Conservation (phyloP, 345 rosid species). For the Eucalyptus sideroxylon region DNA sequence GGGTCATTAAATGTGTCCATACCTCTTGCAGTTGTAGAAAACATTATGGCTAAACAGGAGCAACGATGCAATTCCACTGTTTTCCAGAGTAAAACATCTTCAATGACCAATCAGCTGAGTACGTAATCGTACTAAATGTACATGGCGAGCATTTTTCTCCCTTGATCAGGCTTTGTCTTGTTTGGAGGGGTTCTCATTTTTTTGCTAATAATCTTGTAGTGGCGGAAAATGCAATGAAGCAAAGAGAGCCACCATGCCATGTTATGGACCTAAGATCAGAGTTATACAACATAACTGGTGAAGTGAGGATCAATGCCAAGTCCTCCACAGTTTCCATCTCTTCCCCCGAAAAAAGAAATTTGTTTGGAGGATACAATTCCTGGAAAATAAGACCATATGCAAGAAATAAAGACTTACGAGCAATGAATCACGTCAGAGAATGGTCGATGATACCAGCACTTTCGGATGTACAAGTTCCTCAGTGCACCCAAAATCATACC, state of each 20-base stretch:
- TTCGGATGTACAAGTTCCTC: not conserved
- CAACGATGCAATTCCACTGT: not conserved
- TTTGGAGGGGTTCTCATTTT: not conserved
- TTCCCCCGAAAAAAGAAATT: not conserved
- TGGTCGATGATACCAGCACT: constrained; percentile 1
- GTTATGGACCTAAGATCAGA: constrained; percentile 4
- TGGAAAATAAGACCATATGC: constrained; percentile 18
- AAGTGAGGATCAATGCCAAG: constrained; percentile 3
- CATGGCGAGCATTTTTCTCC: not conserved
- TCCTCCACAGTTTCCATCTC: constrained; percentile 1
- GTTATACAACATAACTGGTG: constrained; percentile 6
- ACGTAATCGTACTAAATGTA: not conserved
- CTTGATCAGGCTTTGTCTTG: not conserved
- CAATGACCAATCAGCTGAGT: not conserved
- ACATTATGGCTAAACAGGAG: not conserved
- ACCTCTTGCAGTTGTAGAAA: not conserved
- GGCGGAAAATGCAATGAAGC: not conserved
- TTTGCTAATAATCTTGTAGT: not conserved
- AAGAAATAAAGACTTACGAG: not conserved
- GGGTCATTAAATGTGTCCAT: constrained; percentile 14
- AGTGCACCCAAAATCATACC: constrained; percentile 4
- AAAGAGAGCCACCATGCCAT: not conserved
- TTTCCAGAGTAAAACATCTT: not conserved
- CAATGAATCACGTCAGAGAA: constrained; percentile 1
- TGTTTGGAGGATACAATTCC: not conserved